These are phyloP conservation scores for Cucumis hystrix DNA, from an alignment of 306 rosid species.

Conservation along the genomic window DNA sequence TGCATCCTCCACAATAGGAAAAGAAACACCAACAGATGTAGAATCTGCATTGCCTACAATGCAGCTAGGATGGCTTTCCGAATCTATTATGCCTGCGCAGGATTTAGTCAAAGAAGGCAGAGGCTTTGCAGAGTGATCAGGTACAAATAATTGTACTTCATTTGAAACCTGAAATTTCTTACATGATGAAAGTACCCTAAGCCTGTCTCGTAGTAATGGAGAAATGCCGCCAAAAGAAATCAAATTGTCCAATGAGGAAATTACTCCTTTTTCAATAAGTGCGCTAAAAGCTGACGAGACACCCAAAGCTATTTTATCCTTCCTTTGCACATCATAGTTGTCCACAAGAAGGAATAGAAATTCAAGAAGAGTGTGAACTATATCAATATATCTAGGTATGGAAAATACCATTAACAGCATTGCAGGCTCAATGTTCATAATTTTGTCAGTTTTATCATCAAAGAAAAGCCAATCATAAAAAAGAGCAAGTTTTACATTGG, in stretches of 20 bases:
- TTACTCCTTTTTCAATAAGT: constrained; percentile 40
- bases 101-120: background rate
- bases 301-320: constrained; percentile 33
- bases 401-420: constrained; percentile 60
- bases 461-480: constrained; percentile 89
- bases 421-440: constrained; percentile 89
- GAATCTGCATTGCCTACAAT: background rate
- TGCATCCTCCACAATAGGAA: background rate
- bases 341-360: constrained; percentile 63
- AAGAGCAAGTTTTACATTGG: constrained; percentile 53
- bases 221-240: constrained; percentile 1
- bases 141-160: background rate
- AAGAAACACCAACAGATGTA: constrained; percentile 3
- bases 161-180: background rate
- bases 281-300: constrained; percentile 39
- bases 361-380: constrained; percentile 52
- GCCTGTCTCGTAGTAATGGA: constrained; percentile 1
- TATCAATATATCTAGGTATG: constrained; percentile 39
- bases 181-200: background rate
- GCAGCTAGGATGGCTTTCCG: background rate
- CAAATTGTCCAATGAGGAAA: constrained; percentile 13
- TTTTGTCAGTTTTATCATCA: constrained; percentile 39
- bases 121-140: background rate
- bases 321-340: constrained; percentile 43
- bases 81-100: background rate